Base-by-base conservation (phyloP, 78 protist species). In the Dictyostelium discoideum region DNA sequence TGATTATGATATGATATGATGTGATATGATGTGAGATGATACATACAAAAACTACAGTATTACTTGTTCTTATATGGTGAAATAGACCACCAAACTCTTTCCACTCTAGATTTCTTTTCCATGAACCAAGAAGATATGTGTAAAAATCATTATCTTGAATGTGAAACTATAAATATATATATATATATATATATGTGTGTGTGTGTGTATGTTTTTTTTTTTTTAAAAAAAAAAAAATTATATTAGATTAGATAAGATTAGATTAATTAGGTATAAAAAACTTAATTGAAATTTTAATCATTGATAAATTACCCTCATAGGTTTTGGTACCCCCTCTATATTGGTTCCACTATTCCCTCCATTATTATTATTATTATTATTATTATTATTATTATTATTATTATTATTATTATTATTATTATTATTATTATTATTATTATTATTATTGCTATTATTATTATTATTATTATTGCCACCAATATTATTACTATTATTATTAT, bases 91-190 rank as follows among this genome's bases (percentile, higher is more conserved):
- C 94, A 82, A 86, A 95, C 22, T 95, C 94, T 67, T 85, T 85
- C 97, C 97, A 95, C 50, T 95, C 97, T 1, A 95, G 76, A 32
- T 95, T 95, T 69, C 97, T 76, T 76, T 95, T 95, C 97, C 97
- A 95, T 24, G 90, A 73, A 10, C 97, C 97, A 37, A 63, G 24
- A 67, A 95, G 57, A 26, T 88, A 95, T 8, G 88, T 69, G 63
- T 77, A 86, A 13, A 93, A 78, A 67, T 93, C 96, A 88, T 88
- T 88, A 67, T 88, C 94, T 81, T 78, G 44, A 29, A 89, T 81
- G 44, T 79, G 85, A 89, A 60, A 89, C 94, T 89, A 63, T 11
- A 54, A 3, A 29, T 22, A 63, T 24, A 11, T 13, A 65, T 22
- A 5, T 9, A n/a, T n/a, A n/a, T n/a, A n/a, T 16, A 48, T 48